These are phyloP conservation scores for Purshia tridentata DNA, from an alignment of 306 rosid species.

Conservation along the genomic window DNA sequence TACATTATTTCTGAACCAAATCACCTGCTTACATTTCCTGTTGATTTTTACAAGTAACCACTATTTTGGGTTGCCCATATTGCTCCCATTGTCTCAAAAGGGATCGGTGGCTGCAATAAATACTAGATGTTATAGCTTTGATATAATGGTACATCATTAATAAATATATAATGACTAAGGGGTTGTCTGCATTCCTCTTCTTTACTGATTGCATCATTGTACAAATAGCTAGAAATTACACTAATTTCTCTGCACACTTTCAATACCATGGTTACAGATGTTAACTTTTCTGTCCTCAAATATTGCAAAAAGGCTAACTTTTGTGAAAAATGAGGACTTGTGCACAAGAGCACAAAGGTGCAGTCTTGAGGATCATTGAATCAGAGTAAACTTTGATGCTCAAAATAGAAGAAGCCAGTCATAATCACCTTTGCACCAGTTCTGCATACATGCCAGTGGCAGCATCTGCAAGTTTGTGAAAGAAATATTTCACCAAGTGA, in stretches of 20 bases:
- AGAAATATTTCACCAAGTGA: slow-evolving; percentile 10
- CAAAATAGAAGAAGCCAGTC: background rate
- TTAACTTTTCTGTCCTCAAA: background rate
- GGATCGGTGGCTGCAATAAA: slow-evolving; percentile 52
- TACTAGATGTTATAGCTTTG: background rate
- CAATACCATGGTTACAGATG: background rate
- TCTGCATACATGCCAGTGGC: slow-evolving; percentile 89
- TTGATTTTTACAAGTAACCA: slow-evolving; percentile 81
- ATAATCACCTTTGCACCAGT: slow-evolving; percentile 64
- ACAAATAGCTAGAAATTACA: background rate
- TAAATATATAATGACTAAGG: background rate
- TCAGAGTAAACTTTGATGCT: background rate
- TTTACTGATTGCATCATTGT: background rate
- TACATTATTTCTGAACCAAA: slow-evolving; percentile 26
- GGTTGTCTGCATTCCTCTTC: background rate
- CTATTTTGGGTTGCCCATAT: slow-evolving; percentile 87
- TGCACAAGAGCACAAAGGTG: too few species aligned
- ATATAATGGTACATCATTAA: slow-evolving; percentile 1
- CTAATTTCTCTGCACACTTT: background rate
- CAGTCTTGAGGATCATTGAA: background rate
- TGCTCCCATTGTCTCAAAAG: slow-evolving; percentile 90
- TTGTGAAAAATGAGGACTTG: too few species aligned
- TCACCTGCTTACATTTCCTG: slow-evolving; percentile 73
- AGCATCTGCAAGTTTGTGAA: slow-evolving; percentile 60
- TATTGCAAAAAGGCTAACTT: background rate